Evolutionary conservation across 495 filamentous ascomycete species (phyloP).

Genomic region (Penicillium paxilli): DNA sequence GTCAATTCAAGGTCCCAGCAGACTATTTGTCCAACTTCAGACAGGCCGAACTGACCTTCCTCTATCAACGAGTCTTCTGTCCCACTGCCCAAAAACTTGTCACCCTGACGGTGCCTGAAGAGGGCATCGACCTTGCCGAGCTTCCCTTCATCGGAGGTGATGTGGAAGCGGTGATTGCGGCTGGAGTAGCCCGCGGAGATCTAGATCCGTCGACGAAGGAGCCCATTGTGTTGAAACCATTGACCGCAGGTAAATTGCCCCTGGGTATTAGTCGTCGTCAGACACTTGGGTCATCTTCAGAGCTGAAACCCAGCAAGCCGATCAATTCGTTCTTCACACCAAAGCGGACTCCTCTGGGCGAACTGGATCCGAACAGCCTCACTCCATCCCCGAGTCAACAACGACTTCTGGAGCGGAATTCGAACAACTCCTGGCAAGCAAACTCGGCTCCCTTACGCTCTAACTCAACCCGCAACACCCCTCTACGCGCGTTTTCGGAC

Average conservation of each 20-base stretch:
- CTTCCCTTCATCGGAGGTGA: constrained; percentile 78
- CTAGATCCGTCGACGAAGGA: constrained; percentile 87
- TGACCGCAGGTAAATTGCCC: constrained; percentile 22
- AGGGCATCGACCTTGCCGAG: constrained; percentile 58
- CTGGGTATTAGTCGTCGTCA: constrained; percentile 38
- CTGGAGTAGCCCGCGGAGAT: constrained; percentile 78
- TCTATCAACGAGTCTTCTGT: constrained; percentile 93
- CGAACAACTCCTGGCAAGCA: constrained; percentile 53
- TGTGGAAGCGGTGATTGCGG: constrained; percentile 67
- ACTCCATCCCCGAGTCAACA: constrained; percentile 69
- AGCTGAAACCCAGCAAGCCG: constrained; percentile 62
- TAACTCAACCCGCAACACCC: constrained; percentile 36
- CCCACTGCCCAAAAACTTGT: constrained; percentile 68
- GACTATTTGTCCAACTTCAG: constrained; percentile 77
- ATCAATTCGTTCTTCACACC: constrained; percentile 80
- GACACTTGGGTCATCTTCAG: constrained; percentile 47
- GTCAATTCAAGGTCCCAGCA: constrained; percentile 73
- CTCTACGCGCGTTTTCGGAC: constrained; percentile 35
- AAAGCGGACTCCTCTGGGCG: constrained; percentile 74
- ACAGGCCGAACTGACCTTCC: constrained; percentile 87
- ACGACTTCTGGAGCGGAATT: constrained; percentile 54
- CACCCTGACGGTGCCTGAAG: constrained; percentile 63
- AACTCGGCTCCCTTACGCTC: constrained; percentile 39
- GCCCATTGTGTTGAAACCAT: constrained; percentile 51
- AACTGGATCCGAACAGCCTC: constrained; percentile 86